Evolutionary conservation across 148 eudicot genomes (phyloP), one percentile per base, ranked within the genome.

Genomic region (Chenopodium album): DNA sequence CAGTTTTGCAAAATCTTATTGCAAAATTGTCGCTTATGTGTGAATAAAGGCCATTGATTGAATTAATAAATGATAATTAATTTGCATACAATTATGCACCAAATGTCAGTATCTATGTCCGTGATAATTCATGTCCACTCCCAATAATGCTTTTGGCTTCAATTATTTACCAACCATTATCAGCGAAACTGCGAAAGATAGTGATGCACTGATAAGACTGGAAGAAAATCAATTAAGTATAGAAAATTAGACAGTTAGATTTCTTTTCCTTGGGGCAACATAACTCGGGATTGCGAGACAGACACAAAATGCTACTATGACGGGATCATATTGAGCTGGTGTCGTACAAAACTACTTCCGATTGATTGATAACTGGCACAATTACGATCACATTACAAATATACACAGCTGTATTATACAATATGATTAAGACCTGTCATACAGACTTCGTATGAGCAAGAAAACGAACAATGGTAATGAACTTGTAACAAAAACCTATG

Each of bases 401-500:
- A 80, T 41, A 71, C 71, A 78, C 71, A 80, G 17, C 68, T 10
- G 7, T 19, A 73, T 47, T 46, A 13, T 74, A 50, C 77, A 74
- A 4, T 4, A 73, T 4, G 32, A 73, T 73, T 10, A 73, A 11
- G 23, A 73, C 76, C 50, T 44, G 9, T n/a, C 29, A 44, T 72
- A 48, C 56, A 7, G 56, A 73, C 20, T n/a, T 47, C 32, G 32
- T 4, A 14, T 7, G 68, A 71, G 47, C 71, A 13, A 56, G 16
- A 4, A 5, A 13, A 56, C 62, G 22, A 13, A 56, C 62, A 19
- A 56, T 56, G 22, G 22, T 14, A 56, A 17, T 63, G 47, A 76
- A 64, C 34, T 23, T 52, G 17, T 69, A 31, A 77, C 48, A 81
- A 52, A 26, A 63, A 52, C 41, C 73, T 73, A 52, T 20, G 75